These are phyloP conservation scores for Monascus ruber DNA, from an alignment of 2,329 filamentous ascomycete species.

Conservation along the genomic window DNA sequence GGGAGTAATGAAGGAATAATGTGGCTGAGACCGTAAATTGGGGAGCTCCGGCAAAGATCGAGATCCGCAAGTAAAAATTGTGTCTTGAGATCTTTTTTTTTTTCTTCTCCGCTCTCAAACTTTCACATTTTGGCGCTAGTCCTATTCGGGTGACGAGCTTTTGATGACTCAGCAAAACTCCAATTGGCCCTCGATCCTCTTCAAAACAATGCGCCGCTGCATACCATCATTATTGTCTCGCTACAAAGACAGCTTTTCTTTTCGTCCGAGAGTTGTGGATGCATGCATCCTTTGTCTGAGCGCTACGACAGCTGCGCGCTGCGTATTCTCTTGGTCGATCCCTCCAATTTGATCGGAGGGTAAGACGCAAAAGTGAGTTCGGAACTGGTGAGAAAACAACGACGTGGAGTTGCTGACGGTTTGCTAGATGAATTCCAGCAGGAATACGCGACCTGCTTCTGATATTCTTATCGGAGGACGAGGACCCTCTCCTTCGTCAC, in stretches of 20 bases:
- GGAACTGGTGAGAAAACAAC: background rate
- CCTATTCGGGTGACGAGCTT: constrained; percentile 13
- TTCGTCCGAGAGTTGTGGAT: background rate
- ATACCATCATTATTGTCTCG: background rate
- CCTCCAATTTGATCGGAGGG: background rate
- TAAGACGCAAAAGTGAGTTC: background rate
- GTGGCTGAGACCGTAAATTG: no score
- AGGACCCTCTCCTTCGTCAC: constrained; percentile 33
- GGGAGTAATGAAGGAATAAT: background rate
- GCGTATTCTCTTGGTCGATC: background rate
- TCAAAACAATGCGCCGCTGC: background rate
- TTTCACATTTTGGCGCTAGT: constrained; percentile 27
- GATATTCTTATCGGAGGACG: constrained; percentile 49
- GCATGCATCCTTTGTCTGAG: background rate
- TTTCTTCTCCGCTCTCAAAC: constrained; percentile 8
- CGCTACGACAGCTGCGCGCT: background rate
- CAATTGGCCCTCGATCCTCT: constrained; percentile 2
- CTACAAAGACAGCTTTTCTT: background rate
- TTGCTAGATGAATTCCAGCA: constrained; percentile 24
- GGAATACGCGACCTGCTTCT: constrained; percentile 45
- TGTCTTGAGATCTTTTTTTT: background rate
- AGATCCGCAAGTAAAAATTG: constrained; percentile 9
- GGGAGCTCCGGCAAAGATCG: background rate
- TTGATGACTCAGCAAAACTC: constrained; percentile 13
- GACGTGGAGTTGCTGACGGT: constrained; percentile 3